Evolutionary conservation across 345 rosid genomes (phyloP).

Genomic region (Brassica carinata): DNA sequence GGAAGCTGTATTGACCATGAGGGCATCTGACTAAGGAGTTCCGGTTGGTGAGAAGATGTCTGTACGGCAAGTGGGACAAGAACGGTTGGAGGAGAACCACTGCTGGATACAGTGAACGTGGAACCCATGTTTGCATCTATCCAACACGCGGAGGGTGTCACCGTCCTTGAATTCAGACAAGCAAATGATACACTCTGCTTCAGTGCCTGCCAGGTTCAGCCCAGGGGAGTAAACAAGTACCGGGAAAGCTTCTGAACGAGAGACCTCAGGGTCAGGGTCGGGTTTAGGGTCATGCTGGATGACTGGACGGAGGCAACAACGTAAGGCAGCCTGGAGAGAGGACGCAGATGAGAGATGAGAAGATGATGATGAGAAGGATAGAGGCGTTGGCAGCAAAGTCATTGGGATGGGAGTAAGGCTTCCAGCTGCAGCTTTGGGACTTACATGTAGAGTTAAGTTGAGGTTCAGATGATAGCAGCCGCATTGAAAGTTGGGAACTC

Average conservation of each 20-base stretch:
- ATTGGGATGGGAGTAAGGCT: conserved; percentile 41
- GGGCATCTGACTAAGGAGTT: conserved; percentile 11
- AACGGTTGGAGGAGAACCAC: conserved; percentile 62
- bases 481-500: conserved; percentile 26
- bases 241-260: conserved; percentile 13
- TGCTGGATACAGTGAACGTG: conserved; percentile 63
- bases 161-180: conserved; percentile 65
- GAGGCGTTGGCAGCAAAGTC: conserved; percentile 54
- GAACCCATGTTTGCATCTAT: conserved; percentile 71
- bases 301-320: conserved; percentile 52
- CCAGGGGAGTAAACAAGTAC: conserved; percentile 46
- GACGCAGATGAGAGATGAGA: conserved; percentile 59
- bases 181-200: conserved; percentile 74
- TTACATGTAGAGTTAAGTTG: conserved; percentile 31
- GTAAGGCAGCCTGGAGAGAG: conserved; percentile 61
- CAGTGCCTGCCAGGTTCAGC: conserved; percentile 49
- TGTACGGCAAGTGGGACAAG: conserved; percentile 82
- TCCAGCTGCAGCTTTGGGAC: conserved; percentile 38
- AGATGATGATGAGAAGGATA: conserved; percentile 53
- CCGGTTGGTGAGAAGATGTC: conserved; percentile 36
- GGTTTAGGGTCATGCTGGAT: conserved; percentile 22
- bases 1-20: conserved; percentile 7
- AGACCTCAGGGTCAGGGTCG: conserved; percentile 38
- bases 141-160: conserved; percentile 58
- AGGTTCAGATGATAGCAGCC: conserved; percentile 34